Evolutionary conservation across 2,329 filamentous ascomycete genomes (phyloP).

Genomic region (Parafenestella ontariensis): DNA sequence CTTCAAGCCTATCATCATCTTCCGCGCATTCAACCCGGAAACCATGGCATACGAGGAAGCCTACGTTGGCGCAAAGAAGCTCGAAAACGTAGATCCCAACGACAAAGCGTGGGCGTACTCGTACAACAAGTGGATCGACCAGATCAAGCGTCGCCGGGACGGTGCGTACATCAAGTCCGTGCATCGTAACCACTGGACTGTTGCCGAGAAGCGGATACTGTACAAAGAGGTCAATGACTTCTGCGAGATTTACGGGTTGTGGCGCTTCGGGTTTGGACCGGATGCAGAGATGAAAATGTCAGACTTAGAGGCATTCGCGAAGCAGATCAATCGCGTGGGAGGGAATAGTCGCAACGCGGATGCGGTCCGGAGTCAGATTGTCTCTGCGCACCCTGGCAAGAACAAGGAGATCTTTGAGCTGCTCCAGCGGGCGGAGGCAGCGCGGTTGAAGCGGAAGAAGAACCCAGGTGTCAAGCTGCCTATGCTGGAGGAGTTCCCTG

Average conservation of each 20-base stretch:
- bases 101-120: slow-evolving; percentile 1
- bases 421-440: neutral
- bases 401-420: slow-evolving; percentile 12
- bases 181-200: slow-evolving; percentile 8
- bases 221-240: slow-evolving; percentile 12
- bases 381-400: slow-evolving; percentile 14
- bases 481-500: slow-evolving; percentile 4
- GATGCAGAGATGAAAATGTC: neutral
- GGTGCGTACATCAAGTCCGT: slow-evolving; percentile 3
- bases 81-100: slow-evolving; percentile 12
- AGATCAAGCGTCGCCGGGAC: slow-evolving; percentile 16
- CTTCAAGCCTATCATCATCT: slow-evolving; percentile 6
- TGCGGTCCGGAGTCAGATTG: slow-evolving; percentile 16
- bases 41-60: slow-evolving; percentile 9
- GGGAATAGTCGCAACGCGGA: slow-evolving; percentile 3
- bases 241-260: slow-evolving; percentile 5
- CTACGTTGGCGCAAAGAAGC: slow-evolving; percentile 5
- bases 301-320: slow-evolving; percentile 8
- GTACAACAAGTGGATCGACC: slow-evolving; percentile 23
- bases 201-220: slow-evolving; percentile 10
- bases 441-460: neutral
- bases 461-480: neutral
- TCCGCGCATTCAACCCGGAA: slow-evolving; percentile 9
- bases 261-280: slow-evolving; percentile 6
- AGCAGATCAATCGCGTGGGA: slow-evolving; percentile 4